Evolutionary conservation across 495 filamentous ascomycete species (phyloP).

Genomic region (Pseudotulostoma volvatum): DNA sequence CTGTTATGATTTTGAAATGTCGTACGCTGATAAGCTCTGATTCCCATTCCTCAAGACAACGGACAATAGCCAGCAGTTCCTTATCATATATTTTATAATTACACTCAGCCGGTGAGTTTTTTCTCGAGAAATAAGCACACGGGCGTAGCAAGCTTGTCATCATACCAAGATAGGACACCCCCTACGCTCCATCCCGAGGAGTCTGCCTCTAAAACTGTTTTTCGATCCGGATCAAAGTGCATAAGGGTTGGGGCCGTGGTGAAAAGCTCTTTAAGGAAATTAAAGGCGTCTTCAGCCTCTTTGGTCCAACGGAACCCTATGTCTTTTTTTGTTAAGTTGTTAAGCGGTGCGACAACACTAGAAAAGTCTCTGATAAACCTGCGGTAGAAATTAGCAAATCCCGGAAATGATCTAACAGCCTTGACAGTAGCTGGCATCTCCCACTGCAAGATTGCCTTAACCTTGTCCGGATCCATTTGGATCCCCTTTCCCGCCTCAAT

Average conservation of each 20-base stretch:
- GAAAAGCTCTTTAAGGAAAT: constrained; percentile 35
- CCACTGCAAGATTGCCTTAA: constrained; percentile 14
- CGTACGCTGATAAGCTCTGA: constrained; percentile 9
- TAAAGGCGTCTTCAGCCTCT: constrained; percentile 51
- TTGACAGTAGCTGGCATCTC: constrained; percentile 7
- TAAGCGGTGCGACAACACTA: constrained; percentile 6
- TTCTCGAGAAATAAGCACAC: constrained; percentile 16
- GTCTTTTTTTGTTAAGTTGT: constrained; percentile 7
- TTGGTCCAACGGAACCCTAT: constrained; percentile 22
- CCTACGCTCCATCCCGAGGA: constrained; percentile 8
- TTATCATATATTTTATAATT: constrained; percentile 20
- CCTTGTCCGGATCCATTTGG: constrained; percentile 11
- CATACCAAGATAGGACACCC: constrained; percentile 11
- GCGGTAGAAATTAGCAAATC: constrained; percentile 22
- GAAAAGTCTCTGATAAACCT: constrained; percentile 15
- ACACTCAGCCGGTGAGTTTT: constrained; percentile 8
- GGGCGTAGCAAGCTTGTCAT: constrained; percentile 9
- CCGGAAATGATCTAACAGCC: constrained; percentile 13
- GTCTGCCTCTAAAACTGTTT: constrained; percentile 12
- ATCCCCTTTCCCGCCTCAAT: constrained; percentile 10
- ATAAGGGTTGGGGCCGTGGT: constrained; percentile 9
- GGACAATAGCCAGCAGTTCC: constrained; percentile 21
- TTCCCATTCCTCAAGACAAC: constrained; percentile 14
- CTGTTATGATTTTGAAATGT: constrained; percentile 12
- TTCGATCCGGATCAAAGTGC: constrained; percentile 9